phyloP scores from a whole-genome alignment of 768 basidiomycete species.

The Polyporus arcularius region DNA sequence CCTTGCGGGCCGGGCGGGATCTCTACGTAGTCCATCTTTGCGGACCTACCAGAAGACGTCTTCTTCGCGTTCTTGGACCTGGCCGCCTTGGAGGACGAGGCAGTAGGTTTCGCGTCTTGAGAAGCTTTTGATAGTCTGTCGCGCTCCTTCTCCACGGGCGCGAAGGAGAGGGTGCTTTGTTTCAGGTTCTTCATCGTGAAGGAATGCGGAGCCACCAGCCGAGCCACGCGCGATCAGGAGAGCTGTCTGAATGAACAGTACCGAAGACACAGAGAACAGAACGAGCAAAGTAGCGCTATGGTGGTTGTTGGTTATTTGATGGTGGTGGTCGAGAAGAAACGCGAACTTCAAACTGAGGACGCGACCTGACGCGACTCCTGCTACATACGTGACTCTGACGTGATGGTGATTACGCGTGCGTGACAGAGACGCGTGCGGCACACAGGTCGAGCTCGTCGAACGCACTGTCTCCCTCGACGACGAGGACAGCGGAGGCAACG shows the following conservation, averaged over 20 bases:
- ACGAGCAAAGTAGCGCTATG: background rate
- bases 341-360: too few species aligned
- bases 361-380: conserved; percentile 10
- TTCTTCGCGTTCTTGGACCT: conserved; percentile 7
- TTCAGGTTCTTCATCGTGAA: conserved; percentile 12
- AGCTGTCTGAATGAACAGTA: background rate
- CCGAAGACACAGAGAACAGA: too few species aligned
- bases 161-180: conserved; percentile 20
- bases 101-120: conserved; percentile 6
- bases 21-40: conserved; percentile 25
- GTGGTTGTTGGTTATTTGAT: background rate
- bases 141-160: conserved; percentile 22
- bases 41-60: conserved; percentile 20
- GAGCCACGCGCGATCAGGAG: too few species aligned
- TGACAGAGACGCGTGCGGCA: background rate
- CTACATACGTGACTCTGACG: conserved; percentile 1
- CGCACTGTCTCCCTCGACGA: background rate
- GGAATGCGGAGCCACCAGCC: background rate
- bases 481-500: background rate
- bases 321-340: background rate
- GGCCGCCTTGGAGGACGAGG: conserved; percentile 3
- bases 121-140: background rate
- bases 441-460: background rate
- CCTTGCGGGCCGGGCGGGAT: conserved; percentile 25
- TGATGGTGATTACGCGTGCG: conserved; percentile 14